Base-by-base conservation (phyloP, 768 basidiomycete genomes). In the Rhodotorula paludigena region DNA sequence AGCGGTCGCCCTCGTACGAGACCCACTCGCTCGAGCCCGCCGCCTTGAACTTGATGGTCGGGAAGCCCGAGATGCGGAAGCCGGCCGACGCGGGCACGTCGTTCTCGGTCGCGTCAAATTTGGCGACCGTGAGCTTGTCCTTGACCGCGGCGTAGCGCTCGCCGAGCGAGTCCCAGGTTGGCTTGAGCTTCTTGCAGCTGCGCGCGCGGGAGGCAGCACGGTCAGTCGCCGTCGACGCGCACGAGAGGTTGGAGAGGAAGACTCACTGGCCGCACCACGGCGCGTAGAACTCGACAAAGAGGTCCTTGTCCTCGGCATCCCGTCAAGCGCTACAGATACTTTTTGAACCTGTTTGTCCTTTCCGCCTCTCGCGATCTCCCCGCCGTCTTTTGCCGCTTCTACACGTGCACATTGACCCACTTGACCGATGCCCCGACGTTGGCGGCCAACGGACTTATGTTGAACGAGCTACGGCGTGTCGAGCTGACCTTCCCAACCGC, bases 261-360 rank as follows among this genome's bases (percentile, higher is more conserved):
- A 61, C 32, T 32, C 64, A 76, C 57, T 74, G 74, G 42, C 79
- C 87, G 51, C 78, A 93, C 96, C 96, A 99, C 56, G 91, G 85
- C 55, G 96, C 96, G 75, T 90, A 97, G 80, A 99, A 93, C 80
- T 98, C 94, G 72, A 97, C 82, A 75, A 99, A 92, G 75, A 97
- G 87, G 77, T 98, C 93, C 81, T 96, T 96, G 70, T 92, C 89
- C 76, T 96, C 90, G 68, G 84, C 86, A n/a, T n/a, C n/a, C n/a
- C n/a, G n/a, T n/a, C n/a, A n/a, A n/a, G n/a, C n/a, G n/a, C n/a
- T n/a, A n/a, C n/a, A n/a, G n/a, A n/a, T n/a, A n/a, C n/a, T n/a
- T n/a, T n/a, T n/a, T n/a, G n/a, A n/a, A n/a, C n/a, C n/a, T n/a
- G n/a, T n/a, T n/a, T n/a, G n/a, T n/a, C n/a, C n/a, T n/a, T n/a